Base-by-base conservation (phyloP, 257 asterid species). In the Nicotiana tabacum region DNA sequence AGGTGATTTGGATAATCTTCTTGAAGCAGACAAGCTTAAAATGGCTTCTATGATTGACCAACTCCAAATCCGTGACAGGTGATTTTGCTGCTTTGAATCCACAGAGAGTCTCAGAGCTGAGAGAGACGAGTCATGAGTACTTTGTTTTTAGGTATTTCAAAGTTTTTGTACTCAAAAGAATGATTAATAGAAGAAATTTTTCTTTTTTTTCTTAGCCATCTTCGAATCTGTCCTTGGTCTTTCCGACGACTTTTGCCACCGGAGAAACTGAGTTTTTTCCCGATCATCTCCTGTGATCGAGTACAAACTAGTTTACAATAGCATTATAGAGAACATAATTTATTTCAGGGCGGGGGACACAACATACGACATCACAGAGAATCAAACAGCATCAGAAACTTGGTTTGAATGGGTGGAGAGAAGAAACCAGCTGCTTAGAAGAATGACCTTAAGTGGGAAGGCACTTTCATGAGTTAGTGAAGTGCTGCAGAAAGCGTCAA, bases 51-150 rank as follows among this genome's bases (percentile, higher is more conserved):
- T 90, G 94, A 85, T 92, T 79, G 94, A 92, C 81, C 94, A 90
- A 89, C 94, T 92, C 82, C 96, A 92, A 89, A 66, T 92, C 84
- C 96, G 96, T 55, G 96, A 92, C 89, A 90, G 96, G 96, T 81
- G 30, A 29, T 29, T 29, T 29, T 29, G 30, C 30, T 29, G 30
- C 30, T 29, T 29, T 29, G 30, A 29, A 29, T 29, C 30, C 30
- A 29, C 30, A 29, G 30, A 29, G 30, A 29, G 30, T 1, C 30
- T 29, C 30, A 29, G 30, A 29, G 30, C 2, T 29, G 30, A 29
- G 30, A 29, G 30, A 29, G 30, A 29, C 30, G 30, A 29, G 30
- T 29, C 30, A 29, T 29, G 30, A 29, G 30, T 29, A 29, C 30
- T 29, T 29, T 29, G 30, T 29, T 29, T 29, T 29, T 29, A 29